phyloP scores from a whole-genome alignment of 176 grass and related monocot genomes.

The Alloteropsis semialata region DNA sequence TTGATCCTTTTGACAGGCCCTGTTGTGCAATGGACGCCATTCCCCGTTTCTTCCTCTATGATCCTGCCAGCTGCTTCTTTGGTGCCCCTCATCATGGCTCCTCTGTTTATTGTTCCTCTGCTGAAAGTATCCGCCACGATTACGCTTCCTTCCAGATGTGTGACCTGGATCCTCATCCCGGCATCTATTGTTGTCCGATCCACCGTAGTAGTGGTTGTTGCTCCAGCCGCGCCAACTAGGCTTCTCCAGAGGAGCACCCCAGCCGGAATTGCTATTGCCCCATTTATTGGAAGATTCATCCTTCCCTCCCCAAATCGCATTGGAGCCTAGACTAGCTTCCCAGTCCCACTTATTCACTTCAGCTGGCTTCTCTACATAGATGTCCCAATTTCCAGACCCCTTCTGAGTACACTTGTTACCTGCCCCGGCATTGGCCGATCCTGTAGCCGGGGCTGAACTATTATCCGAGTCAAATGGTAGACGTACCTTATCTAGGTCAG shows the following conservation, averaged over 20 bases:
- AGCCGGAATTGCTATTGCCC: slow-evolving; percentile 29
- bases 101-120: slow-evolving; percentile 21
- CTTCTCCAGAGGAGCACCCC: slow-evolving; percentile 19
- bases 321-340: slow-evolving; percentile 20
- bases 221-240: not conserved
- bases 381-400: slow-evolving; percentile 42
- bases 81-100: slow-evolving; percentile 17
- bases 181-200: not conserved
- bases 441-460: slow-evolving; percentile 1
- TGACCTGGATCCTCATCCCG: not conserved
- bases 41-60: slow-evolving; percentile 11
- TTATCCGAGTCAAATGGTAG: slow-evolving; percentile 21
- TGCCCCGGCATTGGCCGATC: not conserved
- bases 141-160: slow-evolving; percentile 38
- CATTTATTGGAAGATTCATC: slow-evolving; percentile 16
- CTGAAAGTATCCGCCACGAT: not conserved
- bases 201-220: slow-evolving; percentile 21
- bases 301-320: slow-evolving; percentile 18
- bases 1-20: not conserved
- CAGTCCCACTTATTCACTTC: slow-evolving; percentile 42
- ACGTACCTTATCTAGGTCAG: slow-evolving; percentile 25
- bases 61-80: slow-evolving; percentile 25
- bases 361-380: slow-evolving; percentile 37
- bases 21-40: slow-evolving; percentile 18
- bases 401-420: slow-evolving; percentile 12